Conservation (phyloP, 2,329 filamentous ascomycete species). For the Aspergillus costaricaensis region DNA sequence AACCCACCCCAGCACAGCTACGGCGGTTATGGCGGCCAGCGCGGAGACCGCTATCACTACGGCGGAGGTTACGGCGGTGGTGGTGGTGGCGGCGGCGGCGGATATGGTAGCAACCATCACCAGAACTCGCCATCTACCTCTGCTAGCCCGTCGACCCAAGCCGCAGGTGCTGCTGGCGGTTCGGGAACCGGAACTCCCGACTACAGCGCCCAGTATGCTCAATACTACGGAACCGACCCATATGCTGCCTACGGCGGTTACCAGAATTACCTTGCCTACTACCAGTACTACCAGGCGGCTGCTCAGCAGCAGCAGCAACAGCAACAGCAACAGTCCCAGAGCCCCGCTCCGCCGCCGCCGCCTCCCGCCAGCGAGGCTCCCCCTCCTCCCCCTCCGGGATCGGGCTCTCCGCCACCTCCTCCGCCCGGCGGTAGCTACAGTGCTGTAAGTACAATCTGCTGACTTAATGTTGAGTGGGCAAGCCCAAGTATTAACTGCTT, state of each 20-base stretch:
- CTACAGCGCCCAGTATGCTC: slow-evolving; percentile 79
- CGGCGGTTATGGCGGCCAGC: slow-evolving; percentile 52
- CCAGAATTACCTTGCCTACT: slow-evolving; percentile 64
- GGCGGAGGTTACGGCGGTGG: slow-evolving; percentile 43
- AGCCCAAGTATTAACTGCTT: not conserved
- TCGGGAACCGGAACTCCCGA: slow-evolving; percentile 52
- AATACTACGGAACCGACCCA: slow-evolving; percentile 78
- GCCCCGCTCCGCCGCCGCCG: slow-evolving; percentile 56
- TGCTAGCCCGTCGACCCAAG: slow-evolving; percentile 47
- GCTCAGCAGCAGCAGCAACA: slow-evolving; percentile 52
- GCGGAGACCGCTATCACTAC: slow-evolving; percentile 48
- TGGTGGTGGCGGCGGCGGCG: slow-evolving; percentile 37
- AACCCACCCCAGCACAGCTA: slow-evolving; percentile 69
- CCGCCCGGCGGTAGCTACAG: slow-evolving; percentile 62
- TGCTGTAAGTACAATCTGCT: slow-evolving; percentile 51
- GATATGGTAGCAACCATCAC: slow-evolving; percentile 38
- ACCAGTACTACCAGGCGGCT: slow-evolving; percentile 69
- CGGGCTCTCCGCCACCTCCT: slow-evolving; percentile 57
- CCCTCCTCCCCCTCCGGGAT: slow-evolving; percentile 64
- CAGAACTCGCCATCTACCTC: slow-evolving; percentile 45
- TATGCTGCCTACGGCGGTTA: slow-evolving; percentile 93
- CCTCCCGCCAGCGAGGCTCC: slow-evolving; percentile 57
- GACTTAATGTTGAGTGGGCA: not conserved
- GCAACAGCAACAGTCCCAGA: slow-evolving; percentile 44
- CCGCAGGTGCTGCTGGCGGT: slow-evolving; percentile 36